These are phyloP conservation scores for Chalciporus piperatus DNA, from an alignment of 768 basidiomycete species.

Conservation along the genomic window DNA sequence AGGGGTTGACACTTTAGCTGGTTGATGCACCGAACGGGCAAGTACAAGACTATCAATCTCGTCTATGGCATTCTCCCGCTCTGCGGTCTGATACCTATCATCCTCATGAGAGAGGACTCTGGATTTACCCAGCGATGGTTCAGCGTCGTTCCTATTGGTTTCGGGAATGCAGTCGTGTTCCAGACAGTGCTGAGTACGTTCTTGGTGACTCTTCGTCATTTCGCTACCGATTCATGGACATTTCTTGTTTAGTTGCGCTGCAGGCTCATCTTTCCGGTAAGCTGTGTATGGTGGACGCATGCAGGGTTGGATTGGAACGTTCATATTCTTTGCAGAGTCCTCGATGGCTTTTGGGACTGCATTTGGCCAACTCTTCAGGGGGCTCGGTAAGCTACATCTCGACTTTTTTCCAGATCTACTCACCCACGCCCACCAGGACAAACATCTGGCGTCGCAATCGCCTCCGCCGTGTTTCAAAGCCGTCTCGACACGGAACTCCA, in stretches of 20 bases:
- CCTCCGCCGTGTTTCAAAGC: conserved; percentile 22
- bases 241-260: not conserved
- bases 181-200: conserved; percentile 18
- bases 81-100: conserved; percentile 39
- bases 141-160: conserved; percentile 16
- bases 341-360: conserved; percentile 24
- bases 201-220: not conserved
- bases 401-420: too few species aligned
- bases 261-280: conserved; percentile 7
- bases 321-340: conserved; percentile 1
- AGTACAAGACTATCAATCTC: conserved; percentile 45
- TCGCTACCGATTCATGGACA: not conserved
- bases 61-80: conserved; percentile 50
- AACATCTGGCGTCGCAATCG: conserved; percentile 19
- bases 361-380: conserved; percentile 22
- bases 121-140: conserved; percentile 21
- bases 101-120: conserved; percentile 23
- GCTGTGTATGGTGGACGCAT: not conserved
- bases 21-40: conserved; percentile 51
- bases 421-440: conserved; percentile 9
- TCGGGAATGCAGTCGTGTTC: conserved; percentile 18
- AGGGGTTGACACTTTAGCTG: conserved; percentile 26
- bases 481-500: conserved; percentile 15
- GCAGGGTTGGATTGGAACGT: not conserved
- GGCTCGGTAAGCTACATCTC: conserved; percentile 11